phyloP scores from a whole-genome alignment of 2,329 filamentous ascomycete genomes.

The Diatrype stigma region DNA sequence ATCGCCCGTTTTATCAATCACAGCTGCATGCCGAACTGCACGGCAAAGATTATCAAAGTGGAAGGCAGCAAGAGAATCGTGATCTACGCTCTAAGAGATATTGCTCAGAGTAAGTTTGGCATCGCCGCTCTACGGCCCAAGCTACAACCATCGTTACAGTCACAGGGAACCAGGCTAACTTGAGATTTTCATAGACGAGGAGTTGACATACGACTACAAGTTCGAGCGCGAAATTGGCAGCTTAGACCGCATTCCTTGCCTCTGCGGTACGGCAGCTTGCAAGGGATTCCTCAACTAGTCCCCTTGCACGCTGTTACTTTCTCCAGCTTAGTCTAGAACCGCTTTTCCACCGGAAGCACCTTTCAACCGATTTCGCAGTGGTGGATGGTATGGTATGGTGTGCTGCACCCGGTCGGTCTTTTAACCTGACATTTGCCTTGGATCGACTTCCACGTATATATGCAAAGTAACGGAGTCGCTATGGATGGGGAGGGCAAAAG shows the following conservation, averaged over 20 bases:
- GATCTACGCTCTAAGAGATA: conserved; percentile 95
- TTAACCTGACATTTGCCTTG: conserved; percentile 6
- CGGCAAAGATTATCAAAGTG: conserved; percentile 98
- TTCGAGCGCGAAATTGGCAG: conserved; percentile 97
- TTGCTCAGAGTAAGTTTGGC: conserved; percentile 75
- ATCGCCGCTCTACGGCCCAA: no score
- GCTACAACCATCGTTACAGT: no score
- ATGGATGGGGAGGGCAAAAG: conserved; percentile 8
- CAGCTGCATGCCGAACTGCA: conserved; percentile 97
- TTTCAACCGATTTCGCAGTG: conserved; percentile 5
- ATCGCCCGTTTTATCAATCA: conserved; percentile 99
- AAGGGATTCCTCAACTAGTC: conserved; percentile 96
- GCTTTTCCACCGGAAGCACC: background rate
- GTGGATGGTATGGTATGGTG: no score
- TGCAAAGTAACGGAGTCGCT: conserved; percentile 13
- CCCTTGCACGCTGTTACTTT: background rate
- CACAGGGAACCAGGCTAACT: background rate
- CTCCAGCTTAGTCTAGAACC: background rate
- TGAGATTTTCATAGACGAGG: conserved; percentile 66
- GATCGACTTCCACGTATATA: conserved; percentile 20
- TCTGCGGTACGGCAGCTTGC: conserved; percentile 92
- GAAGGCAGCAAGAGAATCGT: conserved; percentile 98
- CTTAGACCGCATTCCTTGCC: conserved; percentile 91
- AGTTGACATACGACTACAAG: conserved; percentile 99
- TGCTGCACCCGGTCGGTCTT: conserved; percentile 11